Percentiles rank a stretch among this genome's conserved stretches.
Evolutionary conservation across 208 protist genomes (phyloP).

Genomic region (Crithidia bombi): DNA sequence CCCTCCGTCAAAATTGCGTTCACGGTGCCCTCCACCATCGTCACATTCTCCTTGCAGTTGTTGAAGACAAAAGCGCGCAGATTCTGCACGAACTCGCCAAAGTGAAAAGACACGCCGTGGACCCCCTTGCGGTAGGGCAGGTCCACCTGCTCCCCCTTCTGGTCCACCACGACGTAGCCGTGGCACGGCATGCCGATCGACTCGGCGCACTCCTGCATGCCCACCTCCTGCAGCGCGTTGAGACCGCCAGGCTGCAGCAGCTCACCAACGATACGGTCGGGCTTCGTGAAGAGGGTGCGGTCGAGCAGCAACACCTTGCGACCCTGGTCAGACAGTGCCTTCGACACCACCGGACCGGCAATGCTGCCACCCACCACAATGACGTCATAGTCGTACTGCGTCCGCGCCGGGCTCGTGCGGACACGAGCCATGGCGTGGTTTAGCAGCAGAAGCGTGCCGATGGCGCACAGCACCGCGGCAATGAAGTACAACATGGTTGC

Average conservation of each 20-base stretch:
- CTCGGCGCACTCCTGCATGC: slow-evolving; percentile 87
- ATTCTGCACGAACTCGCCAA: slow-evolving; percentile 93
- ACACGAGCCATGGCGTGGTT: slow-evolving; percentile 58
- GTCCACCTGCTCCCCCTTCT: slow-evolving; percentile 55
- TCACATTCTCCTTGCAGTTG: slow-evolving; percentile 75
- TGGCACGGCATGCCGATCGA: slow-evolving; percentile 84
- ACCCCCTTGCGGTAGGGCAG: slow-evolving; percentile 75
- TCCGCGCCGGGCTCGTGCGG: slow-evolving; percentile 46
- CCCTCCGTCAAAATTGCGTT: slow-evolving; percentile 72
- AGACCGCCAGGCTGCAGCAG: slow-evolving; percentile 96
- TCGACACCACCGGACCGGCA: slow-evolving; percentile 86
- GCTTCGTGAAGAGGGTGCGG: slow-evolving; percentile 86
- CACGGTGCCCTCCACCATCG: slow-evolving; percentile 86
- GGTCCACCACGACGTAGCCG: slow-evolving; percentile 91
- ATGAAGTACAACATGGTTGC: slow-evolving; percentile 48
- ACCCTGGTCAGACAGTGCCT: slow-evolving; percentile 86
- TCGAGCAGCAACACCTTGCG: slow-evolving; percentile 91
- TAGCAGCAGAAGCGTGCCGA: slow-evolving; percentile 54
- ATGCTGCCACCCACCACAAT: slow-evolving; percentile 94
- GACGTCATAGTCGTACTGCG: slow-evolving; percentile 89
- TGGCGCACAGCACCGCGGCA: slow-evolving; percentile 36
- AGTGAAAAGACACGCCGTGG: slow-evolving; percentile 90
- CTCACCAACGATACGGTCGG: slow-evolving; percentile 96
- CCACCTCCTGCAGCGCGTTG: slow-evolving; percentile 77
- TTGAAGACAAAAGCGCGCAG: slow-evolving; percentile 75